Evolutionary conservation across 2,329 filamentous ascomycete species (phyloP), one percentile per base, ranked within the genome.

Genomic region (Fusarium ambrosium): DNA sequence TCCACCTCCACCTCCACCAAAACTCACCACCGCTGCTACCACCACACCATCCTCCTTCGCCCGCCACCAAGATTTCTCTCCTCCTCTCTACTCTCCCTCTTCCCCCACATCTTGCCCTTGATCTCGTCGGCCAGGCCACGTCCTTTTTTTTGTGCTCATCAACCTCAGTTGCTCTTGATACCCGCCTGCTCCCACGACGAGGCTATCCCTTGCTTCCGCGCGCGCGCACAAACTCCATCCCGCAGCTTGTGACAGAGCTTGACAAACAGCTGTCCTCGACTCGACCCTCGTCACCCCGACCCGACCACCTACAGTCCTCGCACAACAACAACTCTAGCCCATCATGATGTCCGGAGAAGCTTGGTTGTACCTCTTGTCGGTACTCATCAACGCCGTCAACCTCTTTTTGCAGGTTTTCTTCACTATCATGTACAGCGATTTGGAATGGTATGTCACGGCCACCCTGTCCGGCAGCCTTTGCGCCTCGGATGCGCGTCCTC

Each of bases 381-480:
- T 99, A 86, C 91, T 99, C 84, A 97, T 99, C 89, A 99, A 99
- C 89, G 97, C 97, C 88, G 95, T 99, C 91, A 99, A 99, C 89
- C 91, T 99, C 82, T 99, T 99, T 87, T 90, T 99, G 68, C 97
- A 99, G 88, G 97, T 99, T 80, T 99, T 99, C 91, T 99, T 99
- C 89, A 99, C 97, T 69, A 99, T 99, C 83, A 99, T 99, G 97
- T 99, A 98, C 88, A 98, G 95, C 86, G 97, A 99, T 90, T 87
- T 99, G 81, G 97, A 99, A 93, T 99, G 97, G 95, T 97, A 88
- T 82, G 94, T 89, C 60, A 62, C 64, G 45, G 58, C 55, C 64
- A 48, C 32, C 22, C 34, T 48, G 18, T 69, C 64, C 64, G 73
- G 48, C 65, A 60, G 41, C 64, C 60, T 70, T 65, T 72, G 73